phyloP scores from a whole-genome alignment of 768 basidiomycete species.

The Psilocybe tampanensis region DNA sequence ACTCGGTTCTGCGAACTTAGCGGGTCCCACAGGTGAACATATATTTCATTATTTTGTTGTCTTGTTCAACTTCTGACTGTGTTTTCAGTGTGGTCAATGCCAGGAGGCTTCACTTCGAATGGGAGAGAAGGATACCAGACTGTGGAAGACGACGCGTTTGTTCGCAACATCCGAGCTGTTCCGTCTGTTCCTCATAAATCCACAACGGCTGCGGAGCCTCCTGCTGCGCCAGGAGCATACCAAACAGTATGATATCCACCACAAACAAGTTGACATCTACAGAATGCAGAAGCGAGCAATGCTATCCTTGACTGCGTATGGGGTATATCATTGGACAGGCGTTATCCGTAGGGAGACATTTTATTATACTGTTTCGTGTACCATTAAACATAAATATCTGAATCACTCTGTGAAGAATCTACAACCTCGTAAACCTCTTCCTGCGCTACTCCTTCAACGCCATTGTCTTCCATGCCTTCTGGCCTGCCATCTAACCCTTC shows the following conservation, averaged over 20 bases:
- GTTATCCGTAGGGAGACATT: background rate
- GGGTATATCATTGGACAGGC: background rate
- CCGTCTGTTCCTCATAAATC: conserved; percentile 24
- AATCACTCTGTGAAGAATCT: background rate
- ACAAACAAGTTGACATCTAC: background rate
- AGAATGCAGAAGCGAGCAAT: no score
- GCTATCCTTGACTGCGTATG: background rate
- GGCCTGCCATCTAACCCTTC: conserved; percentile 33
- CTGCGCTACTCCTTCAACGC: conserved; percentile 13
- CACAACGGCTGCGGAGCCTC: conserved; percentile 23
- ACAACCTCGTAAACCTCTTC: conserved; percentile 1
- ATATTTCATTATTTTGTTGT: background rate
- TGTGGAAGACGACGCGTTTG: conserved; percentile 52
- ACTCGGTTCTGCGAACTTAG: conserved; percentile 46
- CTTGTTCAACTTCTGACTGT: conserved; percentile 8
- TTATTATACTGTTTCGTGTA: conserved; percentile 10
- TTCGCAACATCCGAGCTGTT: conserved; percentile 28
- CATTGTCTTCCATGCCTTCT: conserved; percentile 8
- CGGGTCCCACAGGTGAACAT: conserved; percentile 57
- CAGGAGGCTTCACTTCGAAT: conserved; percentile 64
- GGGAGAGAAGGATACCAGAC: conserved; percentile 63
- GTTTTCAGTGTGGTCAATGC: conserved; percentile 75
- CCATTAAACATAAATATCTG: background rate
- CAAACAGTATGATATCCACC: conserved; percentile 37
- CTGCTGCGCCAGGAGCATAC: conserved; percentile 41